Evolutionary conservation across 1,139 yeast genomes (phyloP).

Genomic region (Scheffersomyces parashehatae): DNA sequence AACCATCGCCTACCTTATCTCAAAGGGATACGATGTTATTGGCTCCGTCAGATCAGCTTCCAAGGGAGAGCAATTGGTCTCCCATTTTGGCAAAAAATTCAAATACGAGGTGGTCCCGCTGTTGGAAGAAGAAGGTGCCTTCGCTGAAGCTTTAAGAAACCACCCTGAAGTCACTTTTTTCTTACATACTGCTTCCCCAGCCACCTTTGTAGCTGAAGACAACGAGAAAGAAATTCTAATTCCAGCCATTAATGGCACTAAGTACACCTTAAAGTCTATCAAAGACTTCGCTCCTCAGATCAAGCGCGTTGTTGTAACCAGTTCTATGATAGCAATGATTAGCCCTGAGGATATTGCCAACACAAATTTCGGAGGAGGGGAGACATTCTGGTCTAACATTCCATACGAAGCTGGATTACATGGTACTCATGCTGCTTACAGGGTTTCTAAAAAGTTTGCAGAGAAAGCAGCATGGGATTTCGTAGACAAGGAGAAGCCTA

Average conservation of each 20-base stretch:
- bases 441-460: conserved; percentile 40
- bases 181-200: conserved; percentile 25
- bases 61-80: conserved; percentile 29
- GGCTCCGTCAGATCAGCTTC: conserved; percentile 37
- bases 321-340: conserved; percentile 49
- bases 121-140: conserved; percentile 28
- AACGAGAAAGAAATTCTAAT: conserved; percentile 28
- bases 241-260: conserved; percentile 37
- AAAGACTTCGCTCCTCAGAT: conserved; percentile 44
- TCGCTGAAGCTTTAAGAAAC: conserved; percentile 28
- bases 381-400: conserved; percentile 9
- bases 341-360: no score
- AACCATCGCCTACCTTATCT: no score
- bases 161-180: conserved; percentile 24
- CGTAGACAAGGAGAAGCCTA: conserved; percentile 18
- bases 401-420: conserved; percentile 35
- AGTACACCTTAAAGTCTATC: conserved; percentile 27
- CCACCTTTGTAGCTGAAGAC: conserved; percentile 25
- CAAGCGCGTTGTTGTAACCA: conserved; percentile 53
- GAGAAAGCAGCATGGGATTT: conserved; percentile 50
- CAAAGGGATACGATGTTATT: conserved; percentile 32
- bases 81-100: conserved; percentile 14
- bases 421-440: conserved; percentile 25
- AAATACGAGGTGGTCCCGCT: conserved; percentile 29
- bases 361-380: no score